Conservation (phyloP, 1,284 basidiomycete species). For the Schizophyllum amplum region DNA sequence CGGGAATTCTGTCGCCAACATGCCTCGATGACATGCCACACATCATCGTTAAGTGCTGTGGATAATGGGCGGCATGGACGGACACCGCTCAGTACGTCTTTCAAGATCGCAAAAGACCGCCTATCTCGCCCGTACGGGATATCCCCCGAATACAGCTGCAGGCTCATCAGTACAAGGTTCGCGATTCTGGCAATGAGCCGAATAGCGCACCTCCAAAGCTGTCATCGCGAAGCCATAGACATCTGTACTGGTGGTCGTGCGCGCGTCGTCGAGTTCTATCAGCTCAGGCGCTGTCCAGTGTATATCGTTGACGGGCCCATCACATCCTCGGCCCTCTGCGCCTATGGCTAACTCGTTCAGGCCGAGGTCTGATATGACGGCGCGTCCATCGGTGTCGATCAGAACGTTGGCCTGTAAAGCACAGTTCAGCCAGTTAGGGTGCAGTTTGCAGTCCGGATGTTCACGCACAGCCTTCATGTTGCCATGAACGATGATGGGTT, state of each 20-base stretch:
- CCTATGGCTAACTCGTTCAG: neutral
- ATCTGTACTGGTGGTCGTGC: neutral
- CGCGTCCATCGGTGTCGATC: neutral
- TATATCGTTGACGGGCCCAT: neutral
- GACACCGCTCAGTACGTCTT: neutral
- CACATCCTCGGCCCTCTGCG: no score
- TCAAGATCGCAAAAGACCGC: neutral
- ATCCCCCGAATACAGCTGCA: neutral
- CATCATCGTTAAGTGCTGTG: neutral
- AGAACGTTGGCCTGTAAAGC: neutral
- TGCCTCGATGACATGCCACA: neutral
- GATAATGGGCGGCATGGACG: no score
- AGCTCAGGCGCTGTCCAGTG: neutral
- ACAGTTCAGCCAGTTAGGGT: neutral
- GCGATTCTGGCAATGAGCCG: neutral
- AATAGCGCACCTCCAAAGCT: neutral
- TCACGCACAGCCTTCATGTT: neutral
- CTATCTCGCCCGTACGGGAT: neutral
- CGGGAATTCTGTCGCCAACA: neutral
- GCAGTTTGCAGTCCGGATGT: no score
- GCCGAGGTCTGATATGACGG: neutral
- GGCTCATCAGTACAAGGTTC: neutral
- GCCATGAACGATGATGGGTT: neutral
- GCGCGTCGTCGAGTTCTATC: no score
- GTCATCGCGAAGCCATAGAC: neutral